A percentile compares a stretch with the other conserved stretches of the same genome.
Conservation (phyloP, 495 filamentous ascomycete species). For the Neurospora sp. region DNA sequence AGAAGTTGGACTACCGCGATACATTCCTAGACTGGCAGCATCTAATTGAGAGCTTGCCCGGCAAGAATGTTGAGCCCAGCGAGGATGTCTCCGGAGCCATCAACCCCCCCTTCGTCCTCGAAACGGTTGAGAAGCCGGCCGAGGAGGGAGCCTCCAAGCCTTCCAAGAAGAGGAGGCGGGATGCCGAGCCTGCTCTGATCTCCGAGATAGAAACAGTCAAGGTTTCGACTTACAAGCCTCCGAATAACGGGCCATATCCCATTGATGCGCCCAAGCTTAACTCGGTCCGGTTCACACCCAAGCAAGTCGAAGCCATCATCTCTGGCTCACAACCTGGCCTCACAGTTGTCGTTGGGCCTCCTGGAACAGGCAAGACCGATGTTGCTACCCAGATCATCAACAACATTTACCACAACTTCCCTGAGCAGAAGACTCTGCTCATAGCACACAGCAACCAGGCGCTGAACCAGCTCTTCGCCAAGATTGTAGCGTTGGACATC, state of each 20-base stretch:
- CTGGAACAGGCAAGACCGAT: constrained; percentile 96
- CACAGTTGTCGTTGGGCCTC: constrained; percentile 89
- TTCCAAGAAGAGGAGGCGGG: constrained; percentile 75
- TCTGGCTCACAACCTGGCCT: constrained; percentile 93
- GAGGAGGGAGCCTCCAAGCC: constrained; percentile 36
- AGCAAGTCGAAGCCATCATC: constrained; percentile 83
- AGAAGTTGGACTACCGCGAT: constrained; percentile 77
- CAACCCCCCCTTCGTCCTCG: constrained; percentile 76
- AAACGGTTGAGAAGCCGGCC: constrained; percentile 42
- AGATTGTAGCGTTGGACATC: constrained; percentile 89
- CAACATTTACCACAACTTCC: constrained; percentile 98
- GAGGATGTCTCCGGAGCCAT: constrained; percentile 63
- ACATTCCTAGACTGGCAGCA: constrained; percentile 96
- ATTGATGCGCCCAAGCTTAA: constrained; percentile 80
- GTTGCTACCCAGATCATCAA: constrained; percentile 98
- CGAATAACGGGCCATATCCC: constrained; percentile 85
- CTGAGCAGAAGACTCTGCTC: constrained; percentile 78
- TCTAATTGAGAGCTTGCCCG: constrained; percentile 76
- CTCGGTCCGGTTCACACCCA: constrained; percentile 74
- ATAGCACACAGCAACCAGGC: constrained; percentile 98
- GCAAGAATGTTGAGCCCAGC: constrained; percentile 68
- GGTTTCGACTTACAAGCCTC: constrained; percentile 86
- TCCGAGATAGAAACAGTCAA: constrained; percentile 53
- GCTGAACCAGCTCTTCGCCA: constrained; percentile 96
- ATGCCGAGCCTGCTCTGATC: constrained; percentile 51